phyloP scores from a whole-genome alignment of 2,329 filamentous ascomycete species.

The Colletotrichum costaricense region DNA sequence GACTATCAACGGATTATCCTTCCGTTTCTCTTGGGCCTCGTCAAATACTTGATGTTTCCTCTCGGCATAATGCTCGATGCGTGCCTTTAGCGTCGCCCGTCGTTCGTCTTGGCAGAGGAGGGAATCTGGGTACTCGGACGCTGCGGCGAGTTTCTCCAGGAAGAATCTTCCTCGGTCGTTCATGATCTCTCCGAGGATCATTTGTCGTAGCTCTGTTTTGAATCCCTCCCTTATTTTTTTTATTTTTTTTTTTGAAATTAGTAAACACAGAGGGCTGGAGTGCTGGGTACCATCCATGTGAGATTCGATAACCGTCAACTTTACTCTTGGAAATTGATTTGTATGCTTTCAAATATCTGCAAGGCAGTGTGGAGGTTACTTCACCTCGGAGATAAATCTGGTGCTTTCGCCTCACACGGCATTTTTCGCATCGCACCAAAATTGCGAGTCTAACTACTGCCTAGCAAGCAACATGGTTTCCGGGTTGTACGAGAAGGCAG shows the following conservation, averaged over 20 bases:
- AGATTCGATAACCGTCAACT: no score
- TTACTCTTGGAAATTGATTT: no score
- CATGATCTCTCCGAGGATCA: background rate
- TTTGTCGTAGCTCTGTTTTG: background rate
- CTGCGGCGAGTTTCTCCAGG: slow-evolving; percentile 10
- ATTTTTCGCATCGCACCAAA: background rate
- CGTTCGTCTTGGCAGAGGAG: background rate
- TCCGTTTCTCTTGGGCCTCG: background rate
- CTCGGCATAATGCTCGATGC: slow-evolving; percentile 8
- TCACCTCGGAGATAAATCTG: background rate
- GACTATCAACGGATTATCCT: slow-evolving; percentile 6
- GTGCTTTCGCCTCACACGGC: background rate
- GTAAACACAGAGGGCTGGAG: no score
- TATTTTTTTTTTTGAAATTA: no score
- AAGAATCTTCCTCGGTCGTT: background rate
- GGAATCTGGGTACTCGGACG: slow-evolving; percentile 21
- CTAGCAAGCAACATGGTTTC: background rate
- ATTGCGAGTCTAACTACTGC: background rate
- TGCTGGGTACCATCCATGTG: no score
- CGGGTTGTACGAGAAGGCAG: background rate
- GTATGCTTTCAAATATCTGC: no score
- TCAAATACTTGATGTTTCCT: slow-evolving; percentile 10
- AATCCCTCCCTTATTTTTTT: no score
- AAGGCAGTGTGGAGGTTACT: background rate
- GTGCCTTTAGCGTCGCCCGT: background rate